Percentiles rank a stretch among this genome's conserved stretches.
Conservation (phyloP, 805 yeast genomes). For the Wickerhamomyces subpelliculosus region DNA sequence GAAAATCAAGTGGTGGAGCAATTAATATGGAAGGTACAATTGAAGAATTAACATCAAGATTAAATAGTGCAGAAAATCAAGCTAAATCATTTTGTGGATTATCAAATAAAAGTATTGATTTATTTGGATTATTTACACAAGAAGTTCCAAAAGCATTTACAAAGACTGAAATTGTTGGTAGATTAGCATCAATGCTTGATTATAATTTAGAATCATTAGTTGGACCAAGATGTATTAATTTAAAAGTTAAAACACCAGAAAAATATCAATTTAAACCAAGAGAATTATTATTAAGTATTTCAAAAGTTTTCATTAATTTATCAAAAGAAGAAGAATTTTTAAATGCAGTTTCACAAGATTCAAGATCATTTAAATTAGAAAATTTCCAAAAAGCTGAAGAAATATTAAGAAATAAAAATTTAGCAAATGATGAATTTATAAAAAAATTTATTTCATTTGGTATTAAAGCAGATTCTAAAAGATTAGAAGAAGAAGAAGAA, state of each 20-base stretch:
- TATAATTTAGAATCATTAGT: conserved; percentile 88
- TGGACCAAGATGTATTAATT: conserved; percentile 88
- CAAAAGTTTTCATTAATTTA: conserved; percentile 71
- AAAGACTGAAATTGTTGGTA: conserved; percentile 83
- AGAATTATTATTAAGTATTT: conserved; percentile 56
- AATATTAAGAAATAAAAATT: conserved; percentile 49
- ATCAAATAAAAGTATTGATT: conserved; percentile 71
- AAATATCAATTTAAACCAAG: conserved; percentile 80
- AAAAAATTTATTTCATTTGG: conserved; percentile 49
- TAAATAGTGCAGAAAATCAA: conserved; percentile 60
- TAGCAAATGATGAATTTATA: conserved; percentile 52
- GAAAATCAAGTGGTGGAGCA: conserved; percentile 28
- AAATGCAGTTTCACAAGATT: conserved; percentile 80
- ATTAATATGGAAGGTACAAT: conserved; percentile 50
- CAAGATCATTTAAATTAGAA: conserved; percentile 71
- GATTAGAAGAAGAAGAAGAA: conserved; percentile 64
- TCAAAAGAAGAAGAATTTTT: conserved; percentile 59
- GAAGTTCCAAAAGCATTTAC: conserved; percentile 85
- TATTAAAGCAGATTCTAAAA: conserved; percentile 53
- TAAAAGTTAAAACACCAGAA: conserved; percentile 80
- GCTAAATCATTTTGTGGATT: conserved; percentile 80
- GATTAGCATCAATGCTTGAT: conserved; percentile 93
- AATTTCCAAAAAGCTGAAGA: conserved; percentile 65
- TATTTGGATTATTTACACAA: conserved; percentile 75
- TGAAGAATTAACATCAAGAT: conserved; percentile 52